Conservation (phyloP, 148 eudicot species). For the Rheum nobile region DNA sequence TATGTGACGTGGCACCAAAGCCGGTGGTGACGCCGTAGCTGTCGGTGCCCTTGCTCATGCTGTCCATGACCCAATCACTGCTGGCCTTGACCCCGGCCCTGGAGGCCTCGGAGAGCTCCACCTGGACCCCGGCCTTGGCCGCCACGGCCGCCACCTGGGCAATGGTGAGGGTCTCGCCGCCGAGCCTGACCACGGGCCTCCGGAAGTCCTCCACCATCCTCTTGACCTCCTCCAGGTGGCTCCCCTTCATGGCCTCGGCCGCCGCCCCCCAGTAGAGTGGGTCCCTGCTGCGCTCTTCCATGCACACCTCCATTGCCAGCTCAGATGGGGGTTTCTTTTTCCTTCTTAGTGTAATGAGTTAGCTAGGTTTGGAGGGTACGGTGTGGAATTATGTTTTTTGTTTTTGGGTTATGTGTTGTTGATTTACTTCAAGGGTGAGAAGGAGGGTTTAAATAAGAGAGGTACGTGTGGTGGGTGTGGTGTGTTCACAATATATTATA, state of each 20-base stretch:
- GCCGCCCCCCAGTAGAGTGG: constrained; percentile 27
- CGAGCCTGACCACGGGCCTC: constrained; percentile 23
- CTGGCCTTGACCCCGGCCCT: constrained; percentile 30
- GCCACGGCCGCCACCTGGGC: constrained; percentile 30
- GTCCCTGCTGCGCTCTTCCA: constrained; percentile 6
- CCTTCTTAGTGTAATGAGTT: too few relatives aligned
- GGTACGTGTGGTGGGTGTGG: constrained; percentile 4
- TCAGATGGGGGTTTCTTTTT: background rate
- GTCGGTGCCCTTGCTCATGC: constrained; percentile 28
- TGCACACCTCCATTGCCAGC: background rate
- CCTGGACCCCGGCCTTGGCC: constrained; percentile 5
- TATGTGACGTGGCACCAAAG: constrained; percentile 35
- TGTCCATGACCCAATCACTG: constrained; percentile 35
- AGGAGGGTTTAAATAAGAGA: constrained; percentile 20
- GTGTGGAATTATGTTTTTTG: background rate
- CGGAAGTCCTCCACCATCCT: constrained; percentile 29
- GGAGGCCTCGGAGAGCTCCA: constrained; percentile 27
- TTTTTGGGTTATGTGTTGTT: background rate
- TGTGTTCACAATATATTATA: background rate
- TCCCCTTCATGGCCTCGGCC: constrained; percentile 20
- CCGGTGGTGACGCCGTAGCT: constrained; percentile 37
- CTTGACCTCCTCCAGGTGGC: constrained; percentile 32
- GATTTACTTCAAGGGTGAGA: constrained; percentile 13
- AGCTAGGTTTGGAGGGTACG: background rate
- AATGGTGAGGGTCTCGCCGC: constrained; percentile 21